Conservation (phyloP, 2,329 filamentous ascomycete genomes). For the Albophoma yamanashiensis region DNA sequence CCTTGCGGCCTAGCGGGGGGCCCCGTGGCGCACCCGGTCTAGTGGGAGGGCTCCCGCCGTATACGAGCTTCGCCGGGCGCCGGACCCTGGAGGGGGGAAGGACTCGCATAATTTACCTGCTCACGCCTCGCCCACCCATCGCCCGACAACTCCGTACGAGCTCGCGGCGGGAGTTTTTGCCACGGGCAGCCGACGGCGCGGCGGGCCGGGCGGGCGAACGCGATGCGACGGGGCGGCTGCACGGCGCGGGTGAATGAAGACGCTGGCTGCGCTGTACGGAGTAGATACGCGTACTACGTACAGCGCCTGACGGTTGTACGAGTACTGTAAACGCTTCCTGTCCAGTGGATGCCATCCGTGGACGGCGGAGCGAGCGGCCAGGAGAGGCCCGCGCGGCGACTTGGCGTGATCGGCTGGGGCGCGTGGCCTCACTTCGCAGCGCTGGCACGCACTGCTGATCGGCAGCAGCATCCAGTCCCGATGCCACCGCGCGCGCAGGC, state of each 20-base stretch:
- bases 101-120: background rate
- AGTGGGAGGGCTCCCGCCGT: background rate
- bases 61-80: background rate
- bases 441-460: background rate
- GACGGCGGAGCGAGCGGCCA: background rate
- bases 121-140: no score
- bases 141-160: no score
- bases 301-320: no score
- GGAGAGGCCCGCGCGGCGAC: background rate
- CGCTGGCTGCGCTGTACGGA: no score
- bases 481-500: background rate
- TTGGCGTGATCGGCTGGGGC: background rate
- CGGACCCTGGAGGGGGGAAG: background rate
- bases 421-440: background rate
- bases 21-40: background rate
- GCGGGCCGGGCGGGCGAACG: background rate
- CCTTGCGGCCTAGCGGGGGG: background rate
- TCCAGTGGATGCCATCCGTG: no score
- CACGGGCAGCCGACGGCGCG: no score
- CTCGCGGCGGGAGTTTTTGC: no score
- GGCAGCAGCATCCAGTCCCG: background rate
- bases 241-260: background rate
- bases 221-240: background rate
- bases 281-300: no score
- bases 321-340: no score